A percentile compares a stretch with the other conserved stretches of the same genome.
These are phyloP conservation scores for Ganoderma resinaceum DNA, from an alignment of 1,284 basidiomycete species.

Conservation along the genomic window DNA sequence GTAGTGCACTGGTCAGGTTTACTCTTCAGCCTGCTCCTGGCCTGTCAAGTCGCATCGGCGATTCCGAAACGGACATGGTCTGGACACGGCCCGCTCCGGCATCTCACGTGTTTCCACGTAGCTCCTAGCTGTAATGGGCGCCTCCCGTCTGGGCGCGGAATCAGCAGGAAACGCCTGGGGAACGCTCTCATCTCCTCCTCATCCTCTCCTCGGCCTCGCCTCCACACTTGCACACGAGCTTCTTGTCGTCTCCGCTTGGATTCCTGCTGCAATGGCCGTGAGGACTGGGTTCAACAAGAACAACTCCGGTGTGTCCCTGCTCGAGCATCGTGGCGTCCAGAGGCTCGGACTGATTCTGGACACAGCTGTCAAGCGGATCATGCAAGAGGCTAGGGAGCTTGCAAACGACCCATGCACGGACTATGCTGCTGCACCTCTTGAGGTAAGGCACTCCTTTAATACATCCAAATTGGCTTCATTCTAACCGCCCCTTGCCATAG, in stretches of 20 bases:
- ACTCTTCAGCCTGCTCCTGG: too few species aligned
- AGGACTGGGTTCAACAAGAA: conserved; percentile 76
- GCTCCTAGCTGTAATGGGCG: conserved; percentile 19
- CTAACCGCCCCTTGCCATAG: conserved; percentile 43
- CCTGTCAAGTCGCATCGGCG: too few species aligned
- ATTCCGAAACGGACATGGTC: not conserved
- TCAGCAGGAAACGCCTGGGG: conserved; percentile 21
- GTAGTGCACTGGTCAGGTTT: too few species aligned
- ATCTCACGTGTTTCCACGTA: conserved; percentile 36
- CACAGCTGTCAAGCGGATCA: conserved; percentile 89
- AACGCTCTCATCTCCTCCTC: conserved; percentile 13
- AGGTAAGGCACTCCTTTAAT: conserved; percentile 58
- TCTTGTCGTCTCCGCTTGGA: conserved; percentile 9
- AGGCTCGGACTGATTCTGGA: conserved; percentile 16
- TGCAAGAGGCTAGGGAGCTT: conserved; percentile 94
- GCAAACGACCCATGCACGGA: conserved; percentile 83
- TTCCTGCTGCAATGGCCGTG: conserved; percentile 40
- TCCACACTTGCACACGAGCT: conserved; percentile 17
- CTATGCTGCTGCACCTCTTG: conserved; percentile 87
- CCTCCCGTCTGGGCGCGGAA: conserved; percentile 17
- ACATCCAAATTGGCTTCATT: conserved; percentile 8
- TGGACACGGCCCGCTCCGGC: conserved; percentile 4
- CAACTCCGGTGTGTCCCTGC: conserved; percentile 68
- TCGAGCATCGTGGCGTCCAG: not conserved
- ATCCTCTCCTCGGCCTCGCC: conserved; percentile 7